Evolutionary conservation across 1,139 yeast species (phyloP), one percentile per base, ranked within the genome.

Genomic region (Hyphopichia wangnamkhiaoensis): DNA sequence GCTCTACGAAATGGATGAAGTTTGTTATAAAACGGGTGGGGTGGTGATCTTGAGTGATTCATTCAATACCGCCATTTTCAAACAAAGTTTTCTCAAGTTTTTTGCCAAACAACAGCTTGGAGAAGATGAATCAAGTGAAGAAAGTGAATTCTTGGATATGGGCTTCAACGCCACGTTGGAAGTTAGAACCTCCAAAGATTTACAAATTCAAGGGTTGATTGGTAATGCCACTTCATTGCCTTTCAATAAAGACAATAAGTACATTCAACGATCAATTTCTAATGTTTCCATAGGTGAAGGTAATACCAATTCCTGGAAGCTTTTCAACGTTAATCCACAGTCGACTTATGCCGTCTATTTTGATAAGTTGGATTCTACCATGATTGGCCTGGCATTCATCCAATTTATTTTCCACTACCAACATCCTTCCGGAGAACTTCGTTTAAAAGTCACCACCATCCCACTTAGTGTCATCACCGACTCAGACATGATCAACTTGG

Each of bases 341-440:
- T 77, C 84, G 0, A 68, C 86, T 0, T 82, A 76, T 59, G 81
- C 78, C 0, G 44, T 82, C 4, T 76, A 73, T 50, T 79, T 79
- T 52, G 87, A 81, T 32, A 69, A 79, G 39, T 54, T 67, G 21
- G 78, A 74, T 40, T 70, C 71, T 1, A 37, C 53, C 4, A 49
- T 50, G 12, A 42, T 50, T 14, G 50, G 49, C 17, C 47, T 66
- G 28, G 71, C 74, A 2, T 68, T 73, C 25, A 63, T 88, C 18
- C 96, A 89, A 60, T 86, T 77, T 54, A 68, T 86, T 43, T 84
- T 90, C 40, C 85, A 82, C 55, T 89, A 88, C 58, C 94, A 87
- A 58, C 79, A 73, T 48, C 67, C 76, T 8, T 65, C 63, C 40
- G 80, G 76, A 40, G 71, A 68, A 44, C 57, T 71, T 54, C 56